Base-by-base conservation (phyloP, 352 stramenopile genomes). In the Phytophthora sp. region DNA sequence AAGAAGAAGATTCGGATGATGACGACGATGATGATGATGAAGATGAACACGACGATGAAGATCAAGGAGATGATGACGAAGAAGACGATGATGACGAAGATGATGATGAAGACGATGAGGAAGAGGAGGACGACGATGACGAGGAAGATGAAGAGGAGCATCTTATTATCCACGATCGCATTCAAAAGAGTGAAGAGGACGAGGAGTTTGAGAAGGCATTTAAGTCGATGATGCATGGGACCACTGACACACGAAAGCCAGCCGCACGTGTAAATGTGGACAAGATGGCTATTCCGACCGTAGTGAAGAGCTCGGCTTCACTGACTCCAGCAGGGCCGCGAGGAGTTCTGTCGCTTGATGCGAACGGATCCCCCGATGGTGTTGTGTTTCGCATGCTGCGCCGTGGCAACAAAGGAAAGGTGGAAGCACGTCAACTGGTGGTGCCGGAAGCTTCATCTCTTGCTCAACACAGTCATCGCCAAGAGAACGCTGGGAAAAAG, bases 391-490 rank as follows among this genome's bases (percentile, higher is more conserved):
- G 97, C 26, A 88, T 99, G 60, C 69, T 99, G 6, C 97, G 97
- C 58, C 94, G 96, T 43, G 96, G 97, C 17, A 98, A 98, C 76
- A 99, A 98, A 76, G 97, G 97, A 60, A 98, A 98, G 62, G 84
- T 98, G 52, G 97, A 99, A 60, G 92, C 96, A 1, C 95, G 97
- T 21, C 77, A 96, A 44, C 69, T 99, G 37, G 58, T 98, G 13
- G 95, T 99, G 13, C 95, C 96, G 0, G 87, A 91, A 42, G 87
- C 87, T 26, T 98, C 95, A 18, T 98, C 95, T 44, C 73, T 99
- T 31, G 97, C 95, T 6, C 84, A 93, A 62, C 88, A 97, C 62
- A 92, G 89, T 50, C 83, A 92, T 44, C 88, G 87, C 18, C 88
- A 97, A 53, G 87, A 96, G 63, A 80, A 92, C 44, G 85, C 79